Evolutionary conservation across 129 eudicot species (phyloP), one percentile per base, ranked within the genome.

Genomic region (Pulicaria dysenterica): DNA sequence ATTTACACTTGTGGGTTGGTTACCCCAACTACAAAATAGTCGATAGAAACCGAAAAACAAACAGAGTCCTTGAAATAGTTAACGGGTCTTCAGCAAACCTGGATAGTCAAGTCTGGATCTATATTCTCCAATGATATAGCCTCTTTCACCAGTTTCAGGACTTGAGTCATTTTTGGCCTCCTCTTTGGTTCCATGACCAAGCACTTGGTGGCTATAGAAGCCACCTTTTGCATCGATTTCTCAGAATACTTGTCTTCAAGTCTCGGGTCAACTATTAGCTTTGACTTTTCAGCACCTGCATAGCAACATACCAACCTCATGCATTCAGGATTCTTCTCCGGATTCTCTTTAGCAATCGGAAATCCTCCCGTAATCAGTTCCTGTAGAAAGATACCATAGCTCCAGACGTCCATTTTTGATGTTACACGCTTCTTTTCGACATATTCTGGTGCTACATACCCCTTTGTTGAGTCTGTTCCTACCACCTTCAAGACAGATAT

Each of bases 371-470:
- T 82, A 16, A 88, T 77, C 48, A 88, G 87, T 13, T 88, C 95
- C 36, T 80, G 76, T 9, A 88, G 87, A 60, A 88, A 82, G 45
- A 88, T 82, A 14, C 90, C 95, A 12, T 79, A 88, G 69, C 95
- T 83, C 85, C 86, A 88, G 8, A 84, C 85, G 24, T 88, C 95
- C 12, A 80, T 82, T 65, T 85, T 88, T 53, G 75, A 73, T 6
- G 84, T 88, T 44, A 88, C 81, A 67, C 81, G 90, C 5, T 90
- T 90, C 4, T 80, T 87, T 76, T 80, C 87, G 15, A 87, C 14
- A 50, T 87, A 87, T 45, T 87, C 94, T 2, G 95, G 90, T 15
- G 90, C 90, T 4, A 90, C 90, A 50, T 88, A 88, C 31, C 95
- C 95, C 82, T 76, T 73, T 9, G 95, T 88, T 64, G 90, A 24